These are phyloP conservation scores for Austroboletus niveus DNA, from an alignment of 1,284 basidiomycete species.

Conservation along the genomic window DNA sequence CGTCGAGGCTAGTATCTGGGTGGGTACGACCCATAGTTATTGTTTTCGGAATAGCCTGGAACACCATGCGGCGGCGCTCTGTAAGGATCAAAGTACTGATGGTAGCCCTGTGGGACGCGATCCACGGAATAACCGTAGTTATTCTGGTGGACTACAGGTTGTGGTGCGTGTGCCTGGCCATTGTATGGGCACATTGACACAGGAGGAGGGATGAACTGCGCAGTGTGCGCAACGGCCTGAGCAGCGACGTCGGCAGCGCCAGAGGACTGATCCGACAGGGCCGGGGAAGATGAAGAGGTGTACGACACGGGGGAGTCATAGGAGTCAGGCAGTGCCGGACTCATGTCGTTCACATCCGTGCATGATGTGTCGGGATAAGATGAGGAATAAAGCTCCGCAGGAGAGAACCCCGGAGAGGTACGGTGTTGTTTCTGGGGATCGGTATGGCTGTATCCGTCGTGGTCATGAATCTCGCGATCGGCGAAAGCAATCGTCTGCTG, in stretches of 20 bases:
- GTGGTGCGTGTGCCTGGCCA: conserved; percentile 7
- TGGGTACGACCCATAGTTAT: conserved; percentile 11
- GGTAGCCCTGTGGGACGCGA: conserved; percentile 10
- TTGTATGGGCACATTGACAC: conserved; percentile 6
- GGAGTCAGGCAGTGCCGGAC: conserved; percentile 10
- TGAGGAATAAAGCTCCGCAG: conserved; percentile 5
- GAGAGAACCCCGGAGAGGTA: conserved; percentile 8
- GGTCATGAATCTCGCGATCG: conserved; percentile 8
- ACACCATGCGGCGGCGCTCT: conserved; percentile 14
- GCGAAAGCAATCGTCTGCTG: conserved; percentile 2
- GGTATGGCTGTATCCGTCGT: conserved; percentile 5
- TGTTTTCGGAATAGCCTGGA: conserved; percentile 12
- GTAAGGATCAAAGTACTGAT: conserved; percentile 9
- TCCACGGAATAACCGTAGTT: conserved; percentile 14
- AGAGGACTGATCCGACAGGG: conserved; percentile 25
- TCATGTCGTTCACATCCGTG: conserved; percentile 16
- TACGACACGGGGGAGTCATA: conserved; percentile 23
- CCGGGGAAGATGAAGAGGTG: conserved; percentile 25
- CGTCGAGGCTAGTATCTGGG: not conserved
- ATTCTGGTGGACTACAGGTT: conserved; percentile 11
- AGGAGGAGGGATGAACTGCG: not conserved
- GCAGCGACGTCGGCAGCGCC: conserved; percentile 1
- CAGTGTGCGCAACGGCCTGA: not conserved
- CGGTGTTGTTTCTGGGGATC: conserved; percentile 18
- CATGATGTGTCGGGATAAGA: conserved; percentile 11